Evolutionary conservation across 352 stramenopile species (phyloP), one percentile per base, ranked within the genome.

Genomic region (Phytophthora sp.): DNA sequence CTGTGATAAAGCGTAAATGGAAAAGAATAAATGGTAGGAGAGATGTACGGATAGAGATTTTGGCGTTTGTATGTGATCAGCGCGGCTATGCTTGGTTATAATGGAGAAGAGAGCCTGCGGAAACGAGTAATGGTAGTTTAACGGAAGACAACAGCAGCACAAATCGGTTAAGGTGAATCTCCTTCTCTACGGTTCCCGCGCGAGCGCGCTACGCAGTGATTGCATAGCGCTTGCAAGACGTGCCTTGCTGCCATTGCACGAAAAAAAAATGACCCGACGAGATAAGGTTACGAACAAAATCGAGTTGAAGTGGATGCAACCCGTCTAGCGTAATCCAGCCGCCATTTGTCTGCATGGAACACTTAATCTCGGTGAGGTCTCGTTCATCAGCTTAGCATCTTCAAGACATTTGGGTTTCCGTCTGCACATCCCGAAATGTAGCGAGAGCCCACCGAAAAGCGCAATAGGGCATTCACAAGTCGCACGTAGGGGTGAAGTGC

Each of bases 371-470:
- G 57, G 49, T 66, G 57, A 24, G 31, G 11, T 9, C n/a, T n/a
- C n/a, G n/a, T n/a, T n/a, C n/a, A n/a, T n/a, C n/a, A n/a, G n/a
- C n/a, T n/a, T n/a, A n/a, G n/a, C n/a, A n/a, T n/a, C n/a, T n/a
- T n/a, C n/a, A n/a, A n/a, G n/a, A n/a, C n/a, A n/a, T n/a, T n/a
- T n/a, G n/a, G n/a, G n/a, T n/a, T n/a, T n/a, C n/a, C n/a, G n/a
- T n/a, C n/a, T 56, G 54, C 58, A 66, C 60, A 66, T 60, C 57
- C 24, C 24, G 34, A 55, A 31, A 39, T 45, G 17, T 23, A 26
- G 45, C 31, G 20, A 54, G 41, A 13, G 12, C 55, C 34, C 58
- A 67, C 50, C 58, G 50, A 67, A 62, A 67, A 12, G 28, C 20
- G 34, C 28, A 35, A 42, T n/a, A 20, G 53, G 41, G 21, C n/a